Base-by-base conservation (phyloP, 2,329 filamentous ascomycete genomes). In the Aspergillus cejpii region DNA sequence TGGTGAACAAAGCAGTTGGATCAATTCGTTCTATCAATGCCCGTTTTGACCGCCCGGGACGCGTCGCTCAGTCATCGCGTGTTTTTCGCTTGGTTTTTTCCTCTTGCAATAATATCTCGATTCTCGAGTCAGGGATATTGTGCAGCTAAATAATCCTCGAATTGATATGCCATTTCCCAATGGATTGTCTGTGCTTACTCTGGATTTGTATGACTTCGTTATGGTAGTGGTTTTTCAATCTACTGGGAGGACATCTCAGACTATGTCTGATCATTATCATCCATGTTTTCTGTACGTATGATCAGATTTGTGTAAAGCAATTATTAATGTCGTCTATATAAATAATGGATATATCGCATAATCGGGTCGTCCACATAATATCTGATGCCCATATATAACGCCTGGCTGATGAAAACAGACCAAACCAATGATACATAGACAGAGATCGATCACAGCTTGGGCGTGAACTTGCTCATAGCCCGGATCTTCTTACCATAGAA, bases 401-500 rank as follows among this genome's bases (percentile, higher is more conserved):
- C 31, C 31, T 34, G 6, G 3, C 31, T 20, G 15, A 34, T 34
- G 31, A 34, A 17, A 12, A 17, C 8, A 15, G 17, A 11, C 31
- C 17, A n/a, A 34, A 34, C 23, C 23, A 6, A 20, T 3, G 14
- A 34, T 11, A 34, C 31, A 2, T n/a, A 10, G 31, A 17, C 17
- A 19, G 6, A 20, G 15, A 34, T 12, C 4, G 3, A 34, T 48
- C 40, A 57, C n/a, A 58, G 47, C 45, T 57, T 58, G 3, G 60
- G 61, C 19, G 56, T 55, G 45, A 62, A 76, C 49, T 65, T 64
- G 59, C 71, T 75, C 62, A 60, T 70, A 6, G 50, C 61, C 51
- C 73, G 63, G 53, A 76, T 60, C 46, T 38, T 59, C 49, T 65
- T 64, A 0, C 73, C 73, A 57, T 67, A 75, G 34, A 60, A 62